Percentiles rank a stretch among this genome's conserved stretches.
phyloP scores from a whole-genome alignment of 2,329 filamentous ascomycete species.

The Diplocarpon rosae region DNA sequence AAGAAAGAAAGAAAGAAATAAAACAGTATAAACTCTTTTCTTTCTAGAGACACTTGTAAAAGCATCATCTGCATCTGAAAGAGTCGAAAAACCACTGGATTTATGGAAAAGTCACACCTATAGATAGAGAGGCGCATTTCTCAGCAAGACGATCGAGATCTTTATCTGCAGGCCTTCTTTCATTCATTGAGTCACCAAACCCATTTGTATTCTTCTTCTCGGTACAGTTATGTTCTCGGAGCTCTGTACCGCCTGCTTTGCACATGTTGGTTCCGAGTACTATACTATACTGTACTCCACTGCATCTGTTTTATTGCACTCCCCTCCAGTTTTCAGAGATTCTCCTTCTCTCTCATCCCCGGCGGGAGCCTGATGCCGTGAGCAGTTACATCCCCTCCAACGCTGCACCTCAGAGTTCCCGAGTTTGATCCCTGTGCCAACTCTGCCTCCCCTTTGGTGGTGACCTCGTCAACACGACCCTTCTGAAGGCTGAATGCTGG shows the following conservation, averaged over 20 bases:
- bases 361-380: conserved; percentile 46
- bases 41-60: conserved; percentile 77
- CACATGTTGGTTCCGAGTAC: too few species aligned
- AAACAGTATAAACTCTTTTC: conserved; percentile 51
- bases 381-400: conserved; percentile 4
- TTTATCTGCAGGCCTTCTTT: conserved; percentile 71
- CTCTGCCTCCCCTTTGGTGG: conserved; percentile 9
- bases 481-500: conserved; percentile 81
- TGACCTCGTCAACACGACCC: conserved; percentile 64
- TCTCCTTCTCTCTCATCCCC: conserved; percentile 28
- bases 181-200: conserved; percentile 64
- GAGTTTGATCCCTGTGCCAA: conserved; percentile 3
- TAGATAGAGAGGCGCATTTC: conserved; percentile 65
- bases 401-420: conserved; percentile 2
- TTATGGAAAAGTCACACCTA: conserved; percentile 67
- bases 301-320: background rate
- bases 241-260: too few species aligned
- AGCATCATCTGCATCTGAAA: conserved; percentile 45
- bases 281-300: too few species aligned
- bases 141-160: conserved; percentile 59
- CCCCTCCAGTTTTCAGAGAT: conserved; percentile 9
- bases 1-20: too few species aligned
- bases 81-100: conserved; percentile 41
- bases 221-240: background rate
- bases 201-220: conserved; percentile 73